Base-by-base conservation (phyloP, 345 rosid genomes). In the Ceriops zippeliana region DNA sequence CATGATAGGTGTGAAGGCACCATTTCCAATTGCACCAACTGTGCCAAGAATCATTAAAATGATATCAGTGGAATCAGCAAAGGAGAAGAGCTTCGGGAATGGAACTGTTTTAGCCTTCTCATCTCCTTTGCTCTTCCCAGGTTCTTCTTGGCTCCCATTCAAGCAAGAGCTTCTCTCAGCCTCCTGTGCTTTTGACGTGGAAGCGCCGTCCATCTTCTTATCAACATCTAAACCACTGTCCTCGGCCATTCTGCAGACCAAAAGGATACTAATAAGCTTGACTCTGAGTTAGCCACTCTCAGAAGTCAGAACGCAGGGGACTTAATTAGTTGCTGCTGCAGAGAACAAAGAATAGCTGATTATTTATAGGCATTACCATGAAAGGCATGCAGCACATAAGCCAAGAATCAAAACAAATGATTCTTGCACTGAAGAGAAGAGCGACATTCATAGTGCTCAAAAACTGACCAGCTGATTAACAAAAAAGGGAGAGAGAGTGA, bases 71-170 rank as follows among this genome's bases (percentile, higher is more conserved):
- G 75, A 72, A 57, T 84, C 79, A 2, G 85, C 82, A 37, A 79
- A 84, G 10, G 79, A 72, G 72, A 79, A 84, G 19, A 84, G 75
- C 79, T 73, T 84, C 61, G 61, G 60, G 68, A 67, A 73, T 4
- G 86, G 80, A 9, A 83, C 70, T 9, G 72, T 54, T 31, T 72
- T 65, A 49, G 34, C 35, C 6, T 65, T 72, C 46, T 57, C 75
- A 11, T 65, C n/a, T 27, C 47, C 63, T 37, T 67, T 56, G 52
- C 52, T 67, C 10, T 67, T 67, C 21, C 35, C 63, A 16, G 31
- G 22, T 32, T 67, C 9, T 38, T 53, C 58, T 28, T 13, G 27
- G 7, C 8, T 32, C 17, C 35, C 70, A 11, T 32, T 65, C 17
- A 9, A 6, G 51, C 67, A 20, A 1, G 22, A 51, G 47, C 32